Evolutionary conservation across 1,284 basidiomycete genomes (phyloP).

Genomic region (Cystobasidium slooffiae): DNA sequence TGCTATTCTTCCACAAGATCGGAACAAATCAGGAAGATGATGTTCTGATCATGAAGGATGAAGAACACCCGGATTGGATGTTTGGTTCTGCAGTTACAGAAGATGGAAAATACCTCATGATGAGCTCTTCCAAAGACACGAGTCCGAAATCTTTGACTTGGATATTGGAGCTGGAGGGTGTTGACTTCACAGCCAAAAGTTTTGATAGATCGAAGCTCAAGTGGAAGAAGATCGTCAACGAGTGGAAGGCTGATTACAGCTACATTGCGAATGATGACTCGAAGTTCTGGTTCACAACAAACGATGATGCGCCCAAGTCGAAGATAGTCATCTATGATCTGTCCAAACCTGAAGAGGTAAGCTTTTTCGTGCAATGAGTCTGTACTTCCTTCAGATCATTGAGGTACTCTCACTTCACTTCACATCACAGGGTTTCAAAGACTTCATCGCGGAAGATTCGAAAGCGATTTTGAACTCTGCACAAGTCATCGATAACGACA

Average conservation of each 20-base stretch:
- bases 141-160: constrained; percentile 69
- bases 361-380: constrained; percentile 46
- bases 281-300: constrained; percentile 69
- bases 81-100: constrained; percentile 55
- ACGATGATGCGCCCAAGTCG: constrained; percentile 68
- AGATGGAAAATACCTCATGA: constrained; percentile 63
- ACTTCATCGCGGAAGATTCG: constrained; percentile 72
- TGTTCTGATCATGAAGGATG: constrained; percentile 68
- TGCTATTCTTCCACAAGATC: constrained; percentile 72
- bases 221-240: constrained; percentile 71
- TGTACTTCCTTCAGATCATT: not conserved
- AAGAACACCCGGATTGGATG: constrained; percentile 70
- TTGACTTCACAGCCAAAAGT: constrained; percentile 60
- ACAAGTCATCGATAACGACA: constrained; percentile 64
- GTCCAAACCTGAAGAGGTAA: constrained; percentile 59
- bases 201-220: constrained; percentile 48
- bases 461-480: constrained; percentile 67
- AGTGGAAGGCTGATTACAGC: constrained; percentile 67
- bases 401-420: not conserved
- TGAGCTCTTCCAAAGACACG: constrained; percentile 65
- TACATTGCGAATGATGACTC: constrained; percentile 73
- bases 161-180: constrained; percentile 68
- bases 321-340: constrained; percentile 72
- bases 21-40: constrained; percentile 74
- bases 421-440: constrained; percentile 58